Conservation (phyloP, 1,284 basidiomycete genomes). For the Exobasidium rhododendri region DNA sequence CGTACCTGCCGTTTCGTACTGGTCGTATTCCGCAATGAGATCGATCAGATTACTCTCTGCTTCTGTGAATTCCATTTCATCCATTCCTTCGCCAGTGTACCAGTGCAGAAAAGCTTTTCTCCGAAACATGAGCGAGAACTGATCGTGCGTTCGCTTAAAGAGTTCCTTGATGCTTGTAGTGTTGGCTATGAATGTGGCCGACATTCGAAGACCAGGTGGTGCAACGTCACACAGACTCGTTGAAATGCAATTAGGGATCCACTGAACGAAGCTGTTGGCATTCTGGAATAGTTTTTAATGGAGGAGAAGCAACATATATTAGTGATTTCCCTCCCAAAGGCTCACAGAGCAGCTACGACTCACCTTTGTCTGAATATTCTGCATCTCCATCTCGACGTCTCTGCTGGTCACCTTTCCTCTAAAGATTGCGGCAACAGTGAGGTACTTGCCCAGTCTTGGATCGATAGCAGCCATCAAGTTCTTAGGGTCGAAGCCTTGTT, state of each 20-base stretch:
- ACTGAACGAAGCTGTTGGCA: slow-evolving; percentile 52
- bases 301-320: background rate
- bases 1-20: slow-evolving; percentile 13
- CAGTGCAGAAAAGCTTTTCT: slow-evolving; percentile 56
- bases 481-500: slow-evolving; percentile 52
- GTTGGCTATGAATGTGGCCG: slow-evolving; percentile 56
- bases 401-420: slow-evolving; percentile 44
- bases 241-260: slow-evolving; percentile 55
- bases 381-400: slow-evolving; percentile 59
- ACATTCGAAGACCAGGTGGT: slow-evolving; percentile 52
- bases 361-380: slow-evolving; percentile 45
- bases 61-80: slow-evolving; percentile 57
- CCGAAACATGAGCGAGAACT: slow-evolving; percentile 55
- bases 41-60: slow-evolving; percentile 55
- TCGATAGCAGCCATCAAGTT: slow-evolving; percentile 70
- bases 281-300: slow-evolving; percentile 23
- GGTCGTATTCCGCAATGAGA: slow-evolving; percentile 56
- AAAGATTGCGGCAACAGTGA: slow-evolving; percentile 56
- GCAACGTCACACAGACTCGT: slow-evolving; percentile 54
- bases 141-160: slow-evolving; percentile 54
- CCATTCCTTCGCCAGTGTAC: slow-evolving; percentile 57
- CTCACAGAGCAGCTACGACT: no score
- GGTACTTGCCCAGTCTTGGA: slow-evolving; percentile 62
- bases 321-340: no score
- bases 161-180: slow-evolving; percentile 53